Conservation (phyloP, 176 grass and related monocot species). For the Echinochloa phyllopogon region DNA sequence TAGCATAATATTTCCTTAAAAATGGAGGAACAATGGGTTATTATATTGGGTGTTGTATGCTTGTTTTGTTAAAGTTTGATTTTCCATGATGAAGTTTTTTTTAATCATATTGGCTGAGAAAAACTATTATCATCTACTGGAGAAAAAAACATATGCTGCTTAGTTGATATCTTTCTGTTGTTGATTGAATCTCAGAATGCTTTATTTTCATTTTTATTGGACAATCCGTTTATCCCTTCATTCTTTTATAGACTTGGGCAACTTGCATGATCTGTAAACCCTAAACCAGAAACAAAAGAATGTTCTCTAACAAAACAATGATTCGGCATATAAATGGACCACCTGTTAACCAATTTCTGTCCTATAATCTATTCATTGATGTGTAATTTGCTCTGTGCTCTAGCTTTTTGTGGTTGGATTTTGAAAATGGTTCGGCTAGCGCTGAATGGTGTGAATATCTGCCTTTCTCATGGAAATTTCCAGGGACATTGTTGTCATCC, state of each 20-base stretch:
- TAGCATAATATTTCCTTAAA: constrained; percentile 2
- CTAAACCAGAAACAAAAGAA: neutral
- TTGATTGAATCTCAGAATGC: constrained; percentile 11
- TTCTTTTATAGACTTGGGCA: constrained; percentile 27
- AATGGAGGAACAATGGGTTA: neutral
- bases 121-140: neutral
- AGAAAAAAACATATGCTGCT: neutral
- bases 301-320: neutral
- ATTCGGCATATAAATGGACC: neutral
- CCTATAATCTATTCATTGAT: neutral
- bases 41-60: constrained; percentile 23
- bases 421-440: neutral
- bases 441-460: neutral
- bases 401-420: neutral
- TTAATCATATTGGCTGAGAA: neutral
- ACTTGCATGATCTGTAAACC: neutral
- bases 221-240: neutral
- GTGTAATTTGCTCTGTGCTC: neutral
- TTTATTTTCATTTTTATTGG: constrained; percentile 4
- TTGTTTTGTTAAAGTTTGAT: constrained; percentile 13
- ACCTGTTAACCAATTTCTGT: neutral
- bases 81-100: neutral
- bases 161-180: constrained; percentile 14
- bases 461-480: constrained; percentile 25
- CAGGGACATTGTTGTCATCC: neutral